phyloP scores from a whole-genome alignment of 2,329 filamentous ascomycete genomes.

The Cladobotryum mycophilum region DNA sequence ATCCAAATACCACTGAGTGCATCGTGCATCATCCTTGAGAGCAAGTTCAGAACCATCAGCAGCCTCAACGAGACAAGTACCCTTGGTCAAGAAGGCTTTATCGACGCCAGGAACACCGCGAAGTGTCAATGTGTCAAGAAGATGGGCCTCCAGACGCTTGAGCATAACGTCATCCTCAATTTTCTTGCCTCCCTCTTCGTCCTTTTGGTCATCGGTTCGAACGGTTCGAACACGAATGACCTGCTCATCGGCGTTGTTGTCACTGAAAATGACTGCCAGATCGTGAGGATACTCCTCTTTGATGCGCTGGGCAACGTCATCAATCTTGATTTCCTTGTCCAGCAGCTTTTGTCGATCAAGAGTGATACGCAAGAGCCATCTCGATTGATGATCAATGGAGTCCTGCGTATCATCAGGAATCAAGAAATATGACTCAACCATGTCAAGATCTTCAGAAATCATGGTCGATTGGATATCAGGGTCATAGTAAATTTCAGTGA shows the following conservation, averaged over 20 bases:
- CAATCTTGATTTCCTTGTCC: conserved; percentile 86
- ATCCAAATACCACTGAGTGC: conserved; percentile 92
- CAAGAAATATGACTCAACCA: conserved; percentile 95
- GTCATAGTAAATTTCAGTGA: conserved; percentile 96
- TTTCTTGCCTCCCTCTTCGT: conserved; percentile 54
- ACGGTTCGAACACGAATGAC: conserved; percentile 89
- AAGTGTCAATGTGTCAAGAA: conserved; percentile 84
- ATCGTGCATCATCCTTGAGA: conserved; percentile 65
- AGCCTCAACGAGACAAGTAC: conserved; percentile 59
- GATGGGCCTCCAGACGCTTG: conserved; percentile 84
- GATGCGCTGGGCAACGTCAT: conserved; percentile 84
- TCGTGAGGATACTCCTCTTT: conserved; percentile 82
- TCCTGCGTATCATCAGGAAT: conserved; percentile 71
- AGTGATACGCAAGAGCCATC: conserved; percentile 91
- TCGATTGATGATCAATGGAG: conserved; percentile 68
- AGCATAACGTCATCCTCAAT: conserved; percentile 88
- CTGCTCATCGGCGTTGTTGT: conserved; percentile 94
- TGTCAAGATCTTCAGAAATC: conserved; percentile 82
- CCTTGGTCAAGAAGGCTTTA: conserved; percentile 86
- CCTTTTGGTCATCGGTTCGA: conserved; percentile 61
- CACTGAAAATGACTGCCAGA: conserved; percentile 89
- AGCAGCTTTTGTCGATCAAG: conserved; percentile 91
- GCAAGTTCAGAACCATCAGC: conserved; percentile 68
- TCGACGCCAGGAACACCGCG: conserved; percentile 87
- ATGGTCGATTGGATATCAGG: conserved; percentile 80